These are phyloP conservation scores for Funneliformis caledonium DNA, from an alignment of 371 early-diverging fungal genomes.

Conservation along the genomic window DNA sequence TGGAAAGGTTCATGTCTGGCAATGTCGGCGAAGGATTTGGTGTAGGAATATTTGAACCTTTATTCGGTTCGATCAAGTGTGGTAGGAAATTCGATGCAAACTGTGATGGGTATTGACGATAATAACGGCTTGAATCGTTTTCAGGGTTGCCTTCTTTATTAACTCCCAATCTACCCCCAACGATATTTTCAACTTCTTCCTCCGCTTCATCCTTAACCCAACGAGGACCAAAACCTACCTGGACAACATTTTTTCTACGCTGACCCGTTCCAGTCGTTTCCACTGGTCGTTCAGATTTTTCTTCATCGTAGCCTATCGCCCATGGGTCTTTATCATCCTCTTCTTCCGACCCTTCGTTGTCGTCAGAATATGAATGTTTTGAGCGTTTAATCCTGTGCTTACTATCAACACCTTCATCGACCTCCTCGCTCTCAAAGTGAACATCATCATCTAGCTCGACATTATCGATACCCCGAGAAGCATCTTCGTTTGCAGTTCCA, in stretches of 20 bases:
- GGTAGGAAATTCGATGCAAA: background rate
- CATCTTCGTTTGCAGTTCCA: background rate
- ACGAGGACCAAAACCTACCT: conserved; percentile 11
- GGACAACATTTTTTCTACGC: conserved; percentile 25
- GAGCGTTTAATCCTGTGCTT: background rate
- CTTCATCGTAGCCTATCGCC: background rate
- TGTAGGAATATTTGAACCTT: conserved; percentile 27
- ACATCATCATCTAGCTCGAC: background rate
- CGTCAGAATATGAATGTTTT: background rate
- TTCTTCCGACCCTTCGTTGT: background rate
- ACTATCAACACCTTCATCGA: conserved; percentile 4
- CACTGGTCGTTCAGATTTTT: background rate
- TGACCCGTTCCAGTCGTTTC: conserved; percentile 2
- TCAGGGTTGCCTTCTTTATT: background rate
- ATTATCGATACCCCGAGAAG: background rate
- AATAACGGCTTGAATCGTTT: conserved; percentile 2
- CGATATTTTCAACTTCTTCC: background rate
- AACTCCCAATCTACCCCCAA: background rate
- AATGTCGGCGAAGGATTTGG: conserved; percentile 37
- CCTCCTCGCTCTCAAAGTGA: background rate
- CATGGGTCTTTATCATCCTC: background rate
- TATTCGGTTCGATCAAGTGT: conserved; percentile 7
- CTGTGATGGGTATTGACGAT: conserved; percentile 12
- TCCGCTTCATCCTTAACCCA: conserved; percentile 25
- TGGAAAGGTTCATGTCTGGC: background rate